phyloP scores from a whole-genome alignment of 2,329 filamentous ascomycete genomes.

The Domatiomyces globalis region DNA sequence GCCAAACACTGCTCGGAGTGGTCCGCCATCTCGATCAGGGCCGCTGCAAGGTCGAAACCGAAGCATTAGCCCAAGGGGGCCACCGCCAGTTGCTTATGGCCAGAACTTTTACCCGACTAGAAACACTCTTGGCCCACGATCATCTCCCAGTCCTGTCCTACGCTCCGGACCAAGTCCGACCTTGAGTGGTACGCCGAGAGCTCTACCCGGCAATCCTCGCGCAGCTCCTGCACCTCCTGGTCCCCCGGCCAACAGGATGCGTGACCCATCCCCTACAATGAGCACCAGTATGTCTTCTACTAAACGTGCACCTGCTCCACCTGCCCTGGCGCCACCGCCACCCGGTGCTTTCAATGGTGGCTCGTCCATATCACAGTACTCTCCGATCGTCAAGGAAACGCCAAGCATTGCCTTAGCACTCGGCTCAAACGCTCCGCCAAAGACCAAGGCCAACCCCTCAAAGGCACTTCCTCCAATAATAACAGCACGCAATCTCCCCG shows the following conservation, averaged over 20 bases:
- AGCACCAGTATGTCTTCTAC: slow-evolving; percentile 9
- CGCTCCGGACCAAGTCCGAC: slow-evolving; percentile 6
- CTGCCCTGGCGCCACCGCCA: slow-evolving; percentile 11
- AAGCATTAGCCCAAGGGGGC: slow-evolving; percentile 8
- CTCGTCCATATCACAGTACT: slow-evolving; percentile 18
- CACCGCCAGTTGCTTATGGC: slow-evolving; percentile 1
- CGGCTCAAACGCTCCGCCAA: neutral
- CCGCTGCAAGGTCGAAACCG: slow-evolving; percentile 2
- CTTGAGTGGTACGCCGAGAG: slow-evolving; percentile 4
- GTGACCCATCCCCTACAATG: slow-evolving; percentile 13
- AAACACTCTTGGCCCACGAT: neutral
- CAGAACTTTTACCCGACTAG: neutral
- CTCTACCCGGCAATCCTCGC: neutral
- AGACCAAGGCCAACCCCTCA: neutral
- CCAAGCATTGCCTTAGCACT: slow-evolving; percentile 2
- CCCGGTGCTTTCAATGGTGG: slow-evolving; percentile 17
- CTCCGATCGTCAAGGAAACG: slow-evolving; percentile 16
- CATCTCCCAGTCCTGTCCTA: slow-evolving; percentile 3
- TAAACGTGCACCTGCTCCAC: slow-evolving; percentile 13
- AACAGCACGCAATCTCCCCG: slow-evolving; percentile 1
- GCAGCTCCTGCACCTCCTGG: neutral
- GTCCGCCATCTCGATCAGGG: slow-evolving; percentile 3
- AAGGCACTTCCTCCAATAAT: slow-evolving; percentile 8
- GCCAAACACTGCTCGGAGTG: slow-evolving; percentile 7
- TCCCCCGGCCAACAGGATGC: slow-evolving; percentile 6